These are phyloP conservation scores for Erucastrum elatum DNA, from an alignment of 345 rosid species.

Conservation along the genomic window DNA sequence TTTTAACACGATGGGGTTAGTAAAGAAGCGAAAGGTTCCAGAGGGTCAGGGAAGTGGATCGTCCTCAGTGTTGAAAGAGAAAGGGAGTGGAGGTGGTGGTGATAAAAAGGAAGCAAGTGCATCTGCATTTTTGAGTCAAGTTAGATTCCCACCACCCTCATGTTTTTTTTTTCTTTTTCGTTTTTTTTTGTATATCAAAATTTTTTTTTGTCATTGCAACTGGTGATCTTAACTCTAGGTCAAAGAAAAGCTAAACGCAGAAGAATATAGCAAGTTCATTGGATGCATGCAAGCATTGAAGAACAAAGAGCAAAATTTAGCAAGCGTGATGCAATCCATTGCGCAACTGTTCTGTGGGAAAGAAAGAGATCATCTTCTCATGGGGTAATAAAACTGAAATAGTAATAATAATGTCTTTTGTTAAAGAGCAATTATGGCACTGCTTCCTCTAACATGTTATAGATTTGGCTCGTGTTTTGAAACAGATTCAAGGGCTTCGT, in stretches of 20 bases:
- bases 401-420: neutral
- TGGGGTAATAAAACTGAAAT: constrained; percentile 46
- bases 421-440: neutral
- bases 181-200: neutral
- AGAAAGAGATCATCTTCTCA: constrained; percentile 68
- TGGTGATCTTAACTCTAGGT: constrained; percentile 44
- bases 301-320: constrained; percentile 58
- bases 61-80: constrained; percentile 34
- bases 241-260: constrained; percentile 63
- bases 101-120: constrained; percentile 64
- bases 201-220: neutral
- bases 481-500: constrained; percentile 84
- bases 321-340: constrained; percentile 60
- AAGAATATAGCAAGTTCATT: constrained; percentile 81
- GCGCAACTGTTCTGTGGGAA: constrained; percentile 64
- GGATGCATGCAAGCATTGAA: constrained; percentile 84
- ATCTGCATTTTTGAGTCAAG: constrained; percentile 43
- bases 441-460: neutral
- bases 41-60: constrained; percentile 41
- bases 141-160: constrained; percentile 5
- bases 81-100: constrained; percentile 24
- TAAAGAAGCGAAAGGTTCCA: constrained; percentile 31
- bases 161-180: neutral
- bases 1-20: constrained; percentile 34
- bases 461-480: neutral